Conservation (phyloP, 805 yeast species). For the Saturnispora hagleri region DNA sequence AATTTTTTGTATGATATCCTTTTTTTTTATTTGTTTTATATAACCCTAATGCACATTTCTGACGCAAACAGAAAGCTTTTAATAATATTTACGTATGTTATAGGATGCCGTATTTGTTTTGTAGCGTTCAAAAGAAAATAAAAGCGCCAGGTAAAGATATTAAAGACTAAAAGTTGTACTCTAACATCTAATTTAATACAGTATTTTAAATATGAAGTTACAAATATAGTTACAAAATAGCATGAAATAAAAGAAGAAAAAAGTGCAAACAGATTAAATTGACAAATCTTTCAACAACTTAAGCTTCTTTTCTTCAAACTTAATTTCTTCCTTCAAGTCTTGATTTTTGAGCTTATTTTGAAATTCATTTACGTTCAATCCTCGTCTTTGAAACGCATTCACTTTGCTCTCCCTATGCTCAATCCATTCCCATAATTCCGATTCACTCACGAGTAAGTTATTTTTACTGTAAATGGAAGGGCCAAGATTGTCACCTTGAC, state of each 20-base stretch:
- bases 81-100: neutral
- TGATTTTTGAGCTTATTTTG: slow-evolving; percentile 1
- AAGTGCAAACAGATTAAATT: neutral
- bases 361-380: neutral
- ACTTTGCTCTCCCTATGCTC: slow-evolving; percentile 14
- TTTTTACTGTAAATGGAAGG: slow-evolving; percentile 16
- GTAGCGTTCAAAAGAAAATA: too few relatives aligned
- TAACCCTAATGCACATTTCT: neutral
- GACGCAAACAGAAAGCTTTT: neutral
- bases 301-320: slow-evolving; percentile 6
- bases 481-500: neutral
- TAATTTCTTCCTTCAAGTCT: slow-evolving; percentile 5
- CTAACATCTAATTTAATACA: too few relatives aligned
- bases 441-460: slow-evolving; percentile 40
- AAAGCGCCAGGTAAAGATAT: too few relatives aligned
- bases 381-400: neutral
- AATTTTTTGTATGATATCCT: neutral
- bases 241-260: neutral
- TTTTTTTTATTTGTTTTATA: neutral
- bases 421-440: slow-evolving; percentile 68
- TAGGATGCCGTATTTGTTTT: neutral
- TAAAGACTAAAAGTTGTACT: too few relatives aligned
- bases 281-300: neutral
- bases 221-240: neutral
- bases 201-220: neutral